A percentile compares a stretch with the other conserved stretches of the same genome.
Evolutionary conservation across 805 yeast species (phyloP).

Genomic region (Saccharomycodes ludwigii): DNA sequence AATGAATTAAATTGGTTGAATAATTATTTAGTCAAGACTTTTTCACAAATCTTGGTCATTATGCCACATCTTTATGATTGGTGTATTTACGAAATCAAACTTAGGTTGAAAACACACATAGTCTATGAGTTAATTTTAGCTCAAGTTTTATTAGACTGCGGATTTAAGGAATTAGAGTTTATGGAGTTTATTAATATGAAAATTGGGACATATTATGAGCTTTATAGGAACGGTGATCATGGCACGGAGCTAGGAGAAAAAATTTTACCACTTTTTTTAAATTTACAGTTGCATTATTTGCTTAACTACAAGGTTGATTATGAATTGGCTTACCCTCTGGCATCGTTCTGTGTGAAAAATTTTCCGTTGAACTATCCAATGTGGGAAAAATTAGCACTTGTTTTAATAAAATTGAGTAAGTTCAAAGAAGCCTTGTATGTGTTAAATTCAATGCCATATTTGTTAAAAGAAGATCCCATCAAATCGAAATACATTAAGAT

Average conservation of each 20-base stretch:
- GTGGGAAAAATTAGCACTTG: conserved; percentile 19
- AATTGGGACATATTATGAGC: conserved; percentile 9
- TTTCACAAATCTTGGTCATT: conserved; percentile 19
- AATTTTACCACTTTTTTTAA: conserved; percentile 6
- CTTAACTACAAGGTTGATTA: conserved; percentile 13
- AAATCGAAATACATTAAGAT: too few relatives aligned
- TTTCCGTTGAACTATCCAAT: too few relatives aligned
- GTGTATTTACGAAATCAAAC: conserved; percentile 14
- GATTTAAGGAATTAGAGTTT: conserved; percentile 15
- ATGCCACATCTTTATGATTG: conserved; percentile 13
- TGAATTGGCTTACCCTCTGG: conserved; percentile 15
- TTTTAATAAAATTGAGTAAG: conserved; percentile 15
- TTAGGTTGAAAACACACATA: background rate
- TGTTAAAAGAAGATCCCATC: conserved; percentile 14
- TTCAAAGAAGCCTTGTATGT: conserved; percentile 17
- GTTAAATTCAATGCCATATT: conserved; percentile 21
- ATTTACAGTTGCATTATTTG: conserved; percentile 18
- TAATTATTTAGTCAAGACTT: conserved; percentile 42
- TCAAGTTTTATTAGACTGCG: conserved; percentile 14
- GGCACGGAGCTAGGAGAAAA: conserved; percentile 11
- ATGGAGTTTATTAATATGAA: conserved; percentile 9
- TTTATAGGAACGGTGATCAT: conserved; percentile 11
- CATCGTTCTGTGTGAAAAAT: too few relatives aligned
- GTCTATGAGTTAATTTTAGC: conserved; percentile 15
- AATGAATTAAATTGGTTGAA: conserved; percentile 27